A percentile compares a stretch with the other conserved stretches of the same genome.
These are phyloP conservation scores for Saprolegnia parasitica DNA, from an alignment of 352 stramenopile genomes.

Conservation along the genomic window DNA sequence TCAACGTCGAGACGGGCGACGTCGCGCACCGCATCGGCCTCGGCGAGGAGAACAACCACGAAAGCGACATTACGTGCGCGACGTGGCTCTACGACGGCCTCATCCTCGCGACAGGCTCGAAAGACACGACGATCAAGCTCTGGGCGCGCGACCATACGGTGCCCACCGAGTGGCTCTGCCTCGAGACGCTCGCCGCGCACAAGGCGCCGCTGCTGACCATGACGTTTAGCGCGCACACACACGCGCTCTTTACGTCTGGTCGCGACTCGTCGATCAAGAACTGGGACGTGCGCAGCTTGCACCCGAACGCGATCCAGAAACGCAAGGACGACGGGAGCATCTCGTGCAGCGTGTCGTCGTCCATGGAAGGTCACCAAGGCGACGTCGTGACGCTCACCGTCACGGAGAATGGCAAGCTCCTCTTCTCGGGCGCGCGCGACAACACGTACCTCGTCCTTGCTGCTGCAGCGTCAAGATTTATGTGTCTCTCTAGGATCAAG, in stretches of 20 bases:
- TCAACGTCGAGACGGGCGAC: constrained; percentile 24
- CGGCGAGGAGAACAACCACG: constrained; percentile 28
- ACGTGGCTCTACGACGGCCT: constrained; percentile 27
- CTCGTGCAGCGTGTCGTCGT: constrained; percentile 10
- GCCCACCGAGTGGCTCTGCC: constrained; percentile 20
- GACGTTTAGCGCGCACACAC: constrained; percentile 19
- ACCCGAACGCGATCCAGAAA: constrained; percentile 13
- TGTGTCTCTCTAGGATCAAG: constrained; percentile 18
- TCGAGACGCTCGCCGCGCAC: constrained; percentile 30
- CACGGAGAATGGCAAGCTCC: constrained; percentile 17
- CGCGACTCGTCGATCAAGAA: constrained; percentile 30
- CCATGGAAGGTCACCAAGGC: constrained; percentile 30
- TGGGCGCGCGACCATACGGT: constrained; percentile 21
- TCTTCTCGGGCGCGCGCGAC: constrained; percentile 30
- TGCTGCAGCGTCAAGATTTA: not conserved
- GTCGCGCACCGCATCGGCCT: constrained; percentile 15
- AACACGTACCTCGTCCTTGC: constrained; percentile 8
- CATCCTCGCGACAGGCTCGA: constrained; percentile 28
- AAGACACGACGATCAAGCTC: constrained; percentile 28
- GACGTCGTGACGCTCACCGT: constrained; percentile 27
- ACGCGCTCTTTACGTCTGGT: constrained; percentile 25
- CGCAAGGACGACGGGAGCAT: constrained; percentile 25
- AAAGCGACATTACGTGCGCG: constrained; percentile 27
- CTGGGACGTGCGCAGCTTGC: constrained; percentile 27
- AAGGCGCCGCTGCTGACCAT: constrained; percentile 29